phyloP scores from a whole-genome alignment of 2,329 filamentous ascomycete species.

The Claviceps lovelessii region DNA sequence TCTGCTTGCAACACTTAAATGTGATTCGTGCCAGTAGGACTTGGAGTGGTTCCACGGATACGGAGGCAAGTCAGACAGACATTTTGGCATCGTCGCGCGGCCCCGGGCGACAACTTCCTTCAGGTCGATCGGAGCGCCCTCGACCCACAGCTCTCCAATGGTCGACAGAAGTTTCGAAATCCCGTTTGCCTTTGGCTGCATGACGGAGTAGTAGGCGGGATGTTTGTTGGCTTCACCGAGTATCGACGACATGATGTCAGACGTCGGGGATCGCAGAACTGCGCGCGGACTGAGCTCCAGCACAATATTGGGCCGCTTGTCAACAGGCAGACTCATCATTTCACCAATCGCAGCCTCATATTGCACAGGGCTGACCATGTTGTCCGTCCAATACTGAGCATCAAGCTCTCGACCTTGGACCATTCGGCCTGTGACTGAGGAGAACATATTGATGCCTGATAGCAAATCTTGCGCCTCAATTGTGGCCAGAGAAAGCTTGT shows the following conservation, averaged over 20 bases:
- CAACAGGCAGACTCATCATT: conserved; percentile 17
- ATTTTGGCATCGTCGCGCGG: conserved; percentile 12
- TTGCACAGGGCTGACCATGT: conserved; percentile 30
- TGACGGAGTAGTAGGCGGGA: conserved; percentile 13
- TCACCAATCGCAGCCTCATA: conserved; percentile 26
- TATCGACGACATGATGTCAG: conserved; percentile 19
- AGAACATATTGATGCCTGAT: conserved; percentile 23
- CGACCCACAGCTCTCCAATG: conserved; percentile 24
- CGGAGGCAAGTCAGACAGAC: conserved; percentile 31
- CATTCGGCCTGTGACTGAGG: conserved; percentile 22
- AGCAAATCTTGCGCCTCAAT: conserved; percentile 9
- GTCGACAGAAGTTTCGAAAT: conserved; percentile 15
- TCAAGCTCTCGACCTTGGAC: conserved; percentile 15
- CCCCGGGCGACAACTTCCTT: conserved; percentile 14
- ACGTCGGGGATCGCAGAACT: conserved; percentile 22
- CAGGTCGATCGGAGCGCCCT: conserved; percentile 20
- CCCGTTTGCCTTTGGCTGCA: conserved; percentile 14
- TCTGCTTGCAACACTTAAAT: conserved; percentile 28
- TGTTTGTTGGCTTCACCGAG: neutral
- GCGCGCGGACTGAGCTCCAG: conserved; percentile 28
- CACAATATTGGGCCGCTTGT: conserved; percentile 20
- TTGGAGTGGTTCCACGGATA: conserved; percentile 42
- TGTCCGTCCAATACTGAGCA: conserved; percentile 30
- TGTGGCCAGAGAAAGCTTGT: conserved; percentile 15
- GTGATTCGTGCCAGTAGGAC: conserved; percentile 39